Conservation (phyloP, 2,329 filamentous ascomycete genomes). For the Calonectria multiphialidica region DNA sequence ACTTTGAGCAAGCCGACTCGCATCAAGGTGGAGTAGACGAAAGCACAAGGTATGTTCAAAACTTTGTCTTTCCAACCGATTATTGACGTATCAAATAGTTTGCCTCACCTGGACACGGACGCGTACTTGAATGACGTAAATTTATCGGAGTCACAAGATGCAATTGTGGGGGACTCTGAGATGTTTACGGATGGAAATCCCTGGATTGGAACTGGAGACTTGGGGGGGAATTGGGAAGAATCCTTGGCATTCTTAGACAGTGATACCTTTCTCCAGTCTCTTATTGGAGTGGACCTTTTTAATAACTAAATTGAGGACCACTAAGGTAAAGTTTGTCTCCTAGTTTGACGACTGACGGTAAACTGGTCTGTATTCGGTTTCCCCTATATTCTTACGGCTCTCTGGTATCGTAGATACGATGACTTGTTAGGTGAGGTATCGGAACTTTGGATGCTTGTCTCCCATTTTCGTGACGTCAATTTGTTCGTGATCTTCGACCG, state of each 20-base stretch:
- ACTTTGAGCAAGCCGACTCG: background rate
- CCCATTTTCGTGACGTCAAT: slow-evolving; percentile 14
- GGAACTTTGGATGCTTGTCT: slow-evolving; percentile 13
- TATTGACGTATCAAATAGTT: background rate
- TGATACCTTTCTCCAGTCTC: background rate
- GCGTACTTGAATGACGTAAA: background rate
- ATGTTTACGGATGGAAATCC: background rate
- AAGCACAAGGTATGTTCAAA: background rate
- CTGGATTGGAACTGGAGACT: background rate
- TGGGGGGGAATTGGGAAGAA: background rate
- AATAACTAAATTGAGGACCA: background rate
- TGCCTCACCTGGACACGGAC: background rate
- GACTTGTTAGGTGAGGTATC: slow-evolving; percentile 8
- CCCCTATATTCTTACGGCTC: background rate
- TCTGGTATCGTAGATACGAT: background rate
- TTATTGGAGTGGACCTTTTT: background rate
- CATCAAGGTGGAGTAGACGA: background rate
- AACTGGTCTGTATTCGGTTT: background rate
- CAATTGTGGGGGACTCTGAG: background rate
- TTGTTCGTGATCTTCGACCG: background rate
- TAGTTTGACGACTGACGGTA: too few species aligned
- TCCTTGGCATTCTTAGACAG: background rate
- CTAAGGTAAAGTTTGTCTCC: too few species aligned
- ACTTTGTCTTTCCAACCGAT: background rate
- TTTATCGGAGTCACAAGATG: background rate